phyloP scores from a whole-genome alignment of 2,329 filamentous ascomycete genomes.

The Colletotrichum lupini region DNA sequence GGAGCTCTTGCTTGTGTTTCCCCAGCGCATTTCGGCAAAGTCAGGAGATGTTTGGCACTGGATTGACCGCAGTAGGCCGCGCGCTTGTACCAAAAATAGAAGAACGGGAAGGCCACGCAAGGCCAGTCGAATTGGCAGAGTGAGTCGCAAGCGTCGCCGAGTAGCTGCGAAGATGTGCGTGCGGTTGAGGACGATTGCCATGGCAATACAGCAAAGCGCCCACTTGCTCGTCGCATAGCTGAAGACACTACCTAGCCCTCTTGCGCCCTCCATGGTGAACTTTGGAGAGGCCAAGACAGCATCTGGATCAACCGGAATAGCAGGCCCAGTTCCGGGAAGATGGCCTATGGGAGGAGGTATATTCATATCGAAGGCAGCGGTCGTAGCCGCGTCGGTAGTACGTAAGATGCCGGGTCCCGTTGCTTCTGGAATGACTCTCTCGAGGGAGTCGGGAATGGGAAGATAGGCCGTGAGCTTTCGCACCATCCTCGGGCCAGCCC shows the following conservation, averaged over 20 bases:
- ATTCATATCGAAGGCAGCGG: slow-evolving; percentile 47
- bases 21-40: slow-evolving; percentile 77
- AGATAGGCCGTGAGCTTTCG: slow-evolving; percentile 75
- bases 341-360: slow-evolving; percentile 14
- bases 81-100: slow-evolving; percentile 75
- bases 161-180: slow-evolving; percentile 95
- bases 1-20: slow-evolving; percentile 71
- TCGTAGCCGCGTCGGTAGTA: slow-evolving; percentile 57
- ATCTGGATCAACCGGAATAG: slow-evolving; percentile 55
- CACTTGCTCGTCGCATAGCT: slow-evolving; percentile 92
- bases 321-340: slow-evolving; percentile 32
- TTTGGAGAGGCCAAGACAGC: slow-evolving; percentile 47
- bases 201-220: slow-evolving; percentile 87
- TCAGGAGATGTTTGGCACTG: slow-evolving; percentile 89
- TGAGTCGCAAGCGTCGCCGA: slow-evolving; percentile 79
- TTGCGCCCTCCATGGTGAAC: slow-evolving; percentile 68
- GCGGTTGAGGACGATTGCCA: slow-evolving; percentile 89
- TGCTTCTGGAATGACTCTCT: slow-evolving; percentile 69
- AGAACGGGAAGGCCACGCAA: slow-evolving; percentile 78
- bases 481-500: slow-evolving; percentile 76
- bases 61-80: slow-evolving; percentile 81
- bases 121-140: slow-evolving; percentile 76
- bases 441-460: slow-evolving; percentile 68
- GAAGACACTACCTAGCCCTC: slow-evolving; percentile 86
- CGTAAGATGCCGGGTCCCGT: slow-evolving; percentile 55